Evolutionary conservation across 371 early-diverging fungal genomes (phyloP), one percentile per base, ranked within the genome.

Genomic region (Mortierella sp.): DNA sequence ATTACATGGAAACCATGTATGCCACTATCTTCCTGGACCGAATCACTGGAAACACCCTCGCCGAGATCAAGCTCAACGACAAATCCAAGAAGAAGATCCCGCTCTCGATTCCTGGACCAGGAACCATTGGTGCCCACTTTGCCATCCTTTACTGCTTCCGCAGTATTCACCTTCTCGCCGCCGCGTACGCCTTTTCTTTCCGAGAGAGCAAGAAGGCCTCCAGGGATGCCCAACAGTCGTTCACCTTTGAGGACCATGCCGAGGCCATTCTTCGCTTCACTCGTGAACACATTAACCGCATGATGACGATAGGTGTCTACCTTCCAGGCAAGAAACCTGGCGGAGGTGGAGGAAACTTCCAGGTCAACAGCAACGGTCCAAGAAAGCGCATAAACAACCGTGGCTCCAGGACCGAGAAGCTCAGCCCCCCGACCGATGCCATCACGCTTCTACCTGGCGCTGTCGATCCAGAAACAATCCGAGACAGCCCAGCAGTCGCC

Each of bases 261-360:
- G 82, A 80, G 9, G 82, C 82, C 51, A 82, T 86, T 19, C 67
- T 78, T 24, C 74, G 86, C 10, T 86, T 86, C 67, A 75, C 80
- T 6, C 82, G 79, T 14, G 82, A 82, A 40, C 86, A 86, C 19
- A 82, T 86, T 57, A 86, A 86, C 46, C 86, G 86, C 8, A 86
- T 86, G 86, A 79, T 86, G 79, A 77, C 86, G 16, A 31, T 75
- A 13, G 50, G 59, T 0, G 74, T 71, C 16, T 85, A 71, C 21
- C 46, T 74, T 9, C 79, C 81, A 19, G 54, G 21, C 59, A 85
- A 69, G n/a, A 50, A 48, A 19, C 14, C 69, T 3, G 69, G 69
- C 10, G 21, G 34, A 34, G 10, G 31, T 40, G 16, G n/a, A 50
- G 73, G 40, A 26, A 37, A 48, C 37, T 31, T 8, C 28, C 64